Base-by-base conservation (phyloP, 176 grass and related monocot species). In the Phoenix roebelenii region DNA sequence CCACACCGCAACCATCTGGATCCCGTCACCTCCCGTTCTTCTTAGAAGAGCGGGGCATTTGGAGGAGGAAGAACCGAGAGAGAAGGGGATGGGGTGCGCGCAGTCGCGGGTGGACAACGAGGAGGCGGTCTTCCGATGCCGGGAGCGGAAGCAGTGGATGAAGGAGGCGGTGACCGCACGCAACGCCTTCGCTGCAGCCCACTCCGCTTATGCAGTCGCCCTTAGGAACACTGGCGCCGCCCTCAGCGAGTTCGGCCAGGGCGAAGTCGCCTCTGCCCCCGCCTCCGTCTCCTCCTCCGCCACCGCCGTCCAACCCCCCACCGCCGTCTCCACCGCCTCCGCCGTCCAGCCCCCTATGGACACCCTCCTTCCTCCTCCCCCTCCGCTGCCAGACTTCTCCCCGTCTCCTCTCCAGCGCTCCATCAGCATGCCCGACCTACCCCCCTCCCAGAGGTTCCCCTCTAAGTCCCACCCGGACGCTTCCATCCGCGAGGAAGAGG, bases 101-200 rank as follows among this genome's bases (percentile, higher is more conserved):
- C 93, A 92, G 73, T 98, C 93, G 66, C 78, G 87, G 73, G 88
- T 98, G 71, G 87, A 98, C 68, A 85, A 98, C 57, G 87, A 92
- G 76, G 87, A 98, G 76, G 76, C 81, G 30, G 93, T 98, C 57
- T 76, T 78, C 73, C 76, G 82, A 7, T 98, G 93, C 76, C 91
- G 88, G 82, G 93, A 92, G 69, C 78, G 87, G 55, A 72, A 88
- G 4, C 87, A 88, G 59, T 61, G 52, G 29, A 98, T 98, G 87
- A 88, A 92, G 73, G 25, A 69, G 24, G 87, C 84, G 39, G 87
- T 98, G 3, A 60, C 63, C 15, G 78, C 79, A 18, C 87, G 93
- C 48, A 92, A 88, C 79, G 84, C 87, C 22, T 98, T 98, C 81
- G 84, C 93, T 0, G 81, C 84, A 15, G 87, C 81, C 25, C 87